phyloP scores from a whole-genome alignment of 768 basidiomycete genomes.

The Lactifluus subvellereus region DNA sequence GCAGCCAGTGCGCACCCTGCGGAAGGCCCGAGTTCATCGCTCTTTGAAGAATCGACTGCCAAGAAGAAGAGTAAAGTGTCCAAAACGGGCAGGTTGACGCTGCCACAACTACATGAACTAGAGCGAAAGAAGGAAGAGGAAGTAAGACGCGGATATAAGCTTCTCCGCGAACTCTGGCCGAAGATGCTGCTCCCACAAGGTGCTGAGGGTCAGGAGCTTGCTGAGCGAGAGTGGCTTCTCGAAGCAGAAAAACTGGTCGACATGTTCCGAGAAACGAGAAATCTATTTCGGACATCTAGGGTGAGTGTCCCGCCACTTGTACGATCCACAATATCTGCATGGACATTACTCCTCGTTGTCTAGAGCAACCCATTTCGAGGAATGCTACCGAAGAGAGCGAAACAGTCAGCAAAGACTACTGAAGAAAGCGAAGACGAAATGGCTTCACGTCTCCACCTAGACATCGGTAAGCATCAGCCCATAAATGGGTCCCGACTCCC shows the following conservation, averaged over 20 bases:
- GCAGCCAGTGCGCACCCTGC: conserved; percentile 21
- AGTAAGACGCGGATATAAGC: conserved; percentile 49
- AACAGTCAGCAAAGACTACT: conserved; percentile 30
- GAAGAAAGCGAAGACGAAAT: conserved; percentile 67
- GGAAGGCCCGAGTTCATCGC: conserved; percentile 38
- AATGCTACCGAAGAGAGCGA: conserved; percentile 53
- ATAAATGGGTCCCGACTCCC: background rate
- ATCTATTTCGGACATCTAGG: conserved; percentile 71
- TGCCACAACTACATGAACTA: conserved; percentile 42
- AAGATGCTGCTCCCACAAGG: conserved; percentile 41
- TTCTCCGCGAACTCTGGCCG: conserved; percentile 59
- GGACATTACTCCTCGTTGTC: conserved; percentile 1
- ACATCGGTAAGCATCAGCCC: conserved; percentile 46
- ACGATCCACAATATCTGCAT: background rate
- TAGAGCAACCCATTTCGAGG: conserved; percentile 57
- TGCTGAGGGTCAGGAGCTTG: conserved; percentile 40
- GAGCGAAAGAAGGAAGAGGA: conserved; percentile 46
- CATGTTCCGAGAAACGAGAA: conserved; percentile 80
- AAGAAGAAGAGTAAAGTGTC: conserved; percentile 36
- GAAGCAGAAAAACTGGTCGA: conserved; percentile 86
- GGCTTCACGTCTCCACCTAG: conserved; percentile 69
- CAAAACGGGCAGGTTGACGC: conserved; percentile 41
- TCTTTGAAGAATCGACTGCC: conserved; percentile 55
- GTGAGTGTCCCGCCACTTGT: conserved; percentile 37
- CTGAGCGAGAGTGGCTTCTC: conserved; percentile 68